Evolutionary conservation across 2,329 filamentous ascomycete genomes (phyloP).

Genomic region (Fusarium oligoseptatum): DNA sequence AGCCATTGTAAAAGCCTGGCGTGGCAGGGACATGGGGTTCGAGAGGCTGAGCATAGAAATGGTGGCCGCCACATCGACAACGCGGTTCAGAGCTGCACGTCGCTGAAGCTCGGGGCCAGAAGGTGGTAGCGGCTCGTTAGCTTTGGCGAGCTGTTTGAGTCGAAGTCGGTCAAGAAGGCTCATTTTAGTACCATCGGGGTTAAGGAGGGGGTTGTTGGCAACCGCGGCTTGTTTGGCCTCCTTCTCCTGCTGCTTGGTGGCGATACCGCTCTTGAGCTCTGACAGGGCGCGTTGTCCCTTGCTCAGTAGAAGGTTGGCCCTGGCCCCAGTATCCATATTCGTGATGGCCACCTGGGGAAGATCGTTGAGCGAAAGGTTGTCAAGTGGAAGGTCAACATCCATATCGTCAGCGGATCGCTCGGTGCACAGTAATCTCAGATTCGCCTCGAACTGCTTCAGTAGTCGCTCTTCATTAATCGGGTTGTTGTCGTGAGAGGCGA

Average conservation of each 20-base stretch:
- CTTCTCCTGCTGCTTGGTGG: conserved; percentile 63
- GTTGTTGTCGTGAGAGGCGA: conserved; percentile 54
- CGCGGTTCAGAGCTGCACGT: conserved; percentile 74
- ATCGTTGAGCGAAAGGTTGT: conserved; percentile 65
- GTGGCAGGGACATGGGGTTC: conserved; percentile 62
- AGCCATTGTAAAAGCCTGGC: conserved; percentile 75
- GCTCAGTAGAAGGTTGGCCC: conserved; percentile 68
- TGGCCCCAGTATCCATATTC: conserved; percentile 50
- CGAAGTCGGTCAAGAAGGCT: conserved; percentile 82
- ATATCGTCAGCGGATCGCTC: conserved; percentile 41
- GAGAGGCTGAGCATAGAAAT: conserved; percentile 74
- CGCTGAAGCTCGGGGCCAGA: conserved; percentile 70
- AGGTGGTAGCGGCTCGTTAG: conserved; percentile 69
- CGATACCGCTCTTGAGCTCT: conserved; percentile 75
- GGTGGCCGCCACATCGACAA: conserved; percentile 76
- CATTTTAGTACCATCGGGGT: conserved; percentile 66
- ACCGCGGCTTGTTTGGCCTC: conserved; percentile 53
- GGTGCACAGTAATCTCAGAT: conserved; percentile 63
- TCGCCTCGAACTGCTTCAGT: conserved; percentile 67
- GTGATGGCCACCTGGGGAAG: conserved; percentile 54
- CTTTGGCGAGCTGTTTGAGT: conserved; percentile 73
- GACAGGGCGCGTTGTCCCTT: conserved; percentile 79
- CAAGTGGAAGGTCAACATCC: conserved; percentile 43
- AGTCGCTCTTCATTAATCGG: conserved; percentile 65
- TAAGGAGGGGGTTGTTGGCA: conserved; percentile 51